A percentile compares a stretch with the other conserved stretches of the same genome.
Conservation (phyloP, 805 yeast genomes). For the Candida orba region DNA sequence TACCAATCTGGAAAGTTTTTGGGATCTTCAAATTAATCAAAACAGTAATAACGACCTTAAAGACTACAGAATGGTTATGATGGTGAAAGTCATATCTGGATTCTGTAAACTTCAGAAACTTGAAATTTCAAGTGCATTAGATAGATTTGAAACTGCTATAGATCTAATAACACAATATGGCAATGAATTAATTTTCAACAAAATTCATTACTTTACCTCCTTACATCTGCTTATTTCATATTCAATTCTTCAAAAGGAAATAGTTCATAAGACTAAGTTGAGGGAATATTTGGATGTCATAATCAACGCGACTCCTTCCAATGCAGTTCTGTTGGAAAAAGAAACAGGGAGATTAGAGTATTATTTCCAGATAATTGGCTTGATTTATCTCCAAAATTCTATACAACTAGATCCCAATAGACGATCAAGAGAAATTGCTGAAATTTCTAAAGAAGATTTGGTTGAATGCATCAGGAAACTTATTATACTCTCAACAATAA, state of each 20-base stretch:
- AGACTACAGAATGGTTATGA: background rate
- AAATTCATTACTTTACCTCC: background rate
- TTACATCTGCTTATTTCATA: background rate
- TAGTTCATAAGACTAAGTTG: background rate
- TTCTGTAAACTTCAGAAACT: background rate
- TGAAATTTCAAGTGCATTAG: background rate
- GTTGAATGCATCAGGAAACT: constrained; percentile 13
- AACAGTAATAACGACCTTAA: background rate
- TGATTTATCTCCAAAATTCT: constrained; percentile 8
- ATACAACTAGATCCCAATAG: background rate
- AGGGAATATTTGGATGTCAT: background rate
- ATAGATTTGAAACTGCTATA: background rate
- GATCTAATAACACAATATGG: background rate
- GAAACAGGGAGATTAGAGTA: constrained; percentile 10
- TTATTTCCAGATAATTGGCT: constrained; percentile 10
- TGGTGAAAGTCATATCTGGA: background rate
- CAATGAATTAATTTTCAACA: background rate
- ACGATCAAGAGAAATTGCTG: background rate
- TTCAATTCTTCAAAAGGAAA: background rate
- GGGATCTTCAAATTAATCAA: background rate
- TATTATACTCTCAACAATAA: constrained; percentile 11
- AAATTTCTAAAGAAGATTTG: constrained; percentile 1
- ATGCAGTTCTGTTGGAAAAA: background rate
- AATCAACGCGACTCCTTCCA: background rate
- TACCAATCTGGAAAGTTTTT: background rate